These are phyloP conservation scores for Anaeramoeba flamelloides DNA, from an alignment of 78 protist genomes.

Conservation along the genomic window DNA sequence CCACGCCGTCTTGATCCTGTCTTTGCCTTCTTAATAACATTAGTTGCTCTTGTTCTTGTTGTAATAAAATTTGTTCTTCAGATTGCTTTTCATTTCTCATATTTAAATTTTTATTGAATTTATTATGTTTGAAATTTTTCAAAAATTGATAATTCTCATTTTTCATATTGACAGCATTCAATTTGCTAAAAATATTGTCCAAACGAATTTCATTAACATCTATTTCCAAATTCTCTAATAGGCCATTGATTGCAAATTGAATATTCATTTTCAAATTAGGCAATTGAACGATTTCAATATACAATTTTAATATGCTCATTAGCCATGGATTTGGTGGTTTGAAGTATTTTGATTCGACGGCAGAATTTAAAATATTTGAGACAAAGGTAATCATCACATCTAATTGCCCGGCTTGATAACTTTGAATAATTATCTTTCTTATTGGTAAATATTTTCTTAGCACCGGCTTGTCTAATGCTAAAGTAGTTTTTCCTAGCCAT, in stretches of 20 bases:
- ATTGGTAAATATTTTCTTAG: constrained; percentile 61
- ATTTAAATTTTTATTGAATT: too few species aligned
- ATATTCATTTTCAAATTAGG: constrained; percentile 58
- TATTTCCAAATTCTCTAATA: constrained; percentile 52
- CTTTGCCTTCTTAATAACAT: too few species aligned
- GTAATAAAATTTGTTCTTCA: too few species aligned
- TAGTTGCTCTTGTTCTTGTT: too few species aligned
- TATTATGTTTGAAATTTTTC: too few species aligned
- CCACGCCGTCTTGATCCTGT: too few species aligned
- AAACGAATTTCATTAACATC: constrained; percentile 36
- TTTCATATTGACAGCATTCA: too few species aligned
- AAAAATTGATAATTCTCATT: too few species aligned
- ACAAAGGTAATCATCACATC: constrained; percentile 80
- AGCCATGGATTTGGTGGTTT: constrained; percentile 88
- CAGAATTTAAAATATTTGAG: constrained; percentile 47
- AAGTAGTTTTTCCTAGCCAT: constrained; percentile 84
- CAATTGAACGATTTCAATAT: constrained; percentile 57
- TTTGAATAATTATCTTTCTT: constrained; percentile 65
- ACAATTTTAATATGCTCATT: constrained; percentile 55
- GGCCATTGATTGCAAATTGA: constrained; percentile 83
- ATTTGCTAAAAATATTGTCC: too few species aligned
- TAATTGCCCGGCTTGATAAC: constrained; percentile 44
- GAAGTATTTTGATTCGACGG: constrained; percentile 47
- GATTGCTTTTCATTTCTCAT: too few species aligned
- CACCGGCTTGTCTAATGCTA: constrained; percentile 75